Percentiles rank a stretch among this genome's conserved stretches.
These are phyloP conservation scores for Penicillium fimorum DNA, from an alignment of 495 filamentous ascomycete genomes.

Conservation along the genomic window DNA sequence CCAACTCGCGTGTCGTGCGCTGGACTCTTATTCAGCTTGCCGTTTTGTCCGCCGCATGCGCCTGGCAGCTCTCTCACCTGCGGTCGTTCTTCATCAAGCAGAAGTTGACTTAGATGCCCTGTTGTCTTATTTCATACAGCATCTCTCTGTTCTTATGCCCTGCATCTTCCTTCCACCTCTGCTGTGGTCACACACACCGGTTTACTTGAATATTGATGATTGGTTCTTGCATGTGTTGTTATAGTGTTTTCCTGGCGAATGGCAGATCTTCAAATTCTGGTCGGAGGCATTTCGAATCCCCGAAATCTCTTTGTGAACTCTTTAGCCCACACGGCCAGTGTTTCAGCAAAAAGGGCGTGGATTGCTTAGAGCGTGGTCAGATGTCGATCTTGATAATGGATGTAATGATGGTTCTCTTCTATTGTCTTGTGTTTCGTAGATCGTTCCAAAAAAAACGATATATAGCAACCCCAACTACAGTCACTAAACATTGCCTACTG, in stretches of 20 bases:
- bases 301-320: not conserved
- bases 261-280: not conserved
- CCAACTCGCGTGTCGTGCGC: slow-evolving; percentile 87
- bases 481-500: not conserved
- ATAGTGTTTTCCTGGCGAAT: slow-evolving; percentile 9
- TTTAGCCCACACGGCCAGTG: not conserved
- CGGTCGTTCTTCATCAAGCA: slow-evolving; percentile 99
- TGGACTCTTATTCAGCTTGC: slow-evolving; percentile 91
- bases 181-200: slow-evolving; percentile 13
- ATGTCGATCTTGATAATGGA: slow-evolving; percentile 37
- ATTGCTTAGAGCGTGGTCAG: slow-evolving; percentile 20
- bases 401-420: slow-evolving; percentile 30
- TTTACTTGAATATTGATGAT: slow-evolving; percentile 19
- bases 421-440: slow-evolving; percentile 3
- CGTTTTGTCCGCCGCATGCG: slow-evolving; percentile 87
- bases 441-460: not conserved
- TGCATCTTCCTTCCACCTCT: slow-evolving; percentile 24
- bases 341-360: slow-evolving; percentile 17
- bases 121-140: slow-evolving; percentile 17
- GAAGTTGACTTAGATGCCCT: slow-evolving; percentile 69
- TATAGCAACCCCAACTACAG: not conserved
- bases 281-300: not conserved
- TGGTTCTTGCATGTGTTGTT: slow-evolving; percentile 6
- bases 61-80: slow-evolving; percentile 95
- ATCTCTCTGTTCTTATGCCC: slow-evolving; percentile 12